Base-by-base conservation (phyloP, 805 yeast genomes). In the Metschnikowia kunwiensis region DNA sequence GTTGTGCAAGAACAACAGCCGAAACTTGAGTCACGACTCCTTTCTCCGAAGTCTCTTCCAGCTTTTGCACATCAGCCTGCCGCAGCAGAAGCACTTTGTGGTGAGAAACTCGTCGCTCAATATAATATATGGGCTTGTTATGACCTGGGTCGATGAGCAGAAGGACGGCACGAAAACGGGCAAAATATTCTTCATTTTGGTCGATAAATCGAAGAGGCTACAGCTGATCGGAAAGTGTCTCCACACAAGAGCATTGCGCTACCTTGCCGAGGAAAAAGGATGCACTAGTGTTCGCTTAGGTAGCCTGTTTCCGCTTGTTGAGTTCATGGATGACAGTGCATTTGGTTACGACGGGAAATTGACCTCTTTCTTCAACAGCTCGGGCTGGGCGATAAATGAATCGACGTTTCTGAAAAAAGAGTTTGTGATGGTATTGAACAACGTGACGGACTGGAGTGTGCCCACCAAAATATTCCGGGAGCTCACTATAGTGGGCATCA, bases 91-190 rank as follows among this genome's bases (percentile, higher is more conserved):
- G 38, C 74, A 75, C 52, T 77, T 77, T 55, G 74, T 78, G 24
- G 77, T 77, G 19, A 58, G 80, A 36, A 78, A 78, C 53, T 70
- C 81, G 7, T 65, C 77, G 13, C 63, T 75, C 35, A 75, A 76
- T 42, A 65, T 75, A 12, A 44, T 76, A 8, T 77, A 75, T 47
- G 84, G 83, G 4, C 55, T 77, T 15, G 61, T 74, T 4, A 54
- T 73, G 23, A 76, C 81, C 2, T 76, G 82, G 80, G 68, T 68
- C 4, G 64, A 67, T 28, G 63, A 56, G 18, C 18, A 22, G 2
- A 32, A 33, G 15, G 24, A 32, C 2, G 34, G 35, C 20, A 20
- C 12, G 5, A 19, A 21, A 12, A 50, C 55, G 4, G 83, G 82
- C 1, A 57, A 67, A 17, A 64, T 78, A 5, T 43, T 72, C 35